A percentile compares a stretch with the other conserved stretches of the same genome.
Evolutionary conservation across 495 filamentous ascomycete species (phyloP).

Genomic region (Diplogelasinospora grovesii): DNA sequence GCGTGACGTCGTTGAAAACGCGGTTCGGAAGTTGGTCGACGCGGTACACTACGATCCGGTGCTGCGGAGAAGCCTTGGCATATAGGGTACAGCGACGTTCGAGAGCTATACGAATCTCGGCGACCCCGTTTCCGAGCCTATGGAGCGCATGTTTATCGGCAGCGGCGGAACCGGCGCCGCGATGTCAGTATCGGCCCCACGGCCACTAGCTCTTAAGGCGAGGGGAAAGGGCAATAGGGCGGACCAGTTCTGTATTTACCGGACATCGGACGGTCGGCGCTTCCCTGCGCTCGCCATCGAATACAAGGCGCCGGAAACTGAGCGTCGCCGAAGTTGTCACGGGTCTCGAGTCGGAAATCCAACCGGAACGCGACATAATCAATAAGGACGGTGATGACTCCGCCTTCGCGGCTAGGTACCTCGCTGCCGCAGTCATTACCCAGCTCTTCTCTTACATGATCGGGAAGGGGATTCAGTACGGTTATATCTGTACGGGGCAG

Average conservation of each 20-base stretch:
- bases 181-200: constrained; percentile 6
- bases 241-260: constrained; percentile 41
- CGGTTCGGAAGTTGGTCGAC: constrained; percentile 22
- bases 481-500: constrained; percentile 40
- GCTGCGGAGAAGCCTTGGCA: constrained; percentile 19
- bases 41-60: constrained; percentile 17
- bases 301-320: constrained; percentile 41
- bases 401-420: constrained; percentile 16
- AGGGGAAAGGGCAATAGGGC: constrained; percentile 22
- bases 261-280: constrained; percentile 19
- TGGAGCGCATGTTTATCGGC: constrained; percentile 13
- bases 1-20: constrained; percentile 22
- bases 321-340: constrained; percentile 17
- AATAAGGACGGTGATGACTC: constrained; percentile 19
- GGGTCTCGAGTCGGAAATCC: constrained; percentile 21
- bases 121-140: constrained; percentile 5
- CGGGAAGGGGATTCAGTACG: constrained; percentile 31
- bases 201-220: no score
- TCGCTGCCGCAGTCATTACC: constrained; percentile 33
- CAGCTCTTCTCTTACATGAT: constrained; percentile 46
- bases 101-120: constrained; percentile 30
- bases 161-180: constrained; percentile 7
- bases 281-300: constrained; percentile 29
- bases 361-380: constrained; percentile 23
- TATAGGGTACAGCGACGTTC: constrained; percentile 26